Base-by-base conservation (phyloP, 345 rosid genomes). In the Crucihimalaya himalaica region DNA sequence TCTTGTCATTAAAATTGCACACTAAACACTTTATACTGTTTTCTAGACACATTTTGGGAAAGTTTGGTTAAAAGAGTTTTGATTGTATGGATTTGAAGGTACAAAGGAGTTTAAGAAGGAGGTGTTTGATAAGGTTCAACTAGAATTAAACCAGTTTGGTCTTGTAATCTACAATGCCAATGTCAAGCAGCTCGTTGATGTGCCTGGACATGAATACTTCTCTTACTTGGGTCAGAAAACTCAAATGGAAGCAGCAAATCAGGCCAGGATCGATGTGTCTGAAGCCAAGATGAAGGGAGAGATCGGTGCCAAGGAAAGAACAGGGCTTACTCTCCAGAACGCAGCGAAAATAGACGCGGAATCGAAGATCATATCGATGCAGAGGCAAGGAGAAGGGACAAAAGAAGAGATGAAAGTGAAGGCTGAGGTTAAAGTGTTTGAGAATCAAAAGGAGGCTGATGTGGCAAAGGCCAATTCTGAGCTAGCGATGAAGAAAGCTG, bases 221-320 rank as follows among this genome's bases (percentile, higher is more conserved):
- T 90, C 91, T 59, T 88, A 88, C 63, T 63, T 92, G 81, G 97
- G 98, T 11, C 91, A 88, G n/a, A 90, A 90, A 80, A 90, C 96
- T 0, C 98, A 88, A 73, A 87, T 82, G 93, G 96, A 92, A 71
- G 97, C 97, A 1, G 93, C 91, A 2, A 88, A 90, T 66, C 95
- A 90, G 29, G 93, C 95, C 0, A 88, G 37, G 68, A 70, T 92
- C 11, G 98, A 90, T 42, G 98, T 87, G 0, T 66, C 93, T 0
- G 96, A 90, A 83, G 96, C 95, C 4, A 79, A 47, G 79, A 90
- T 88, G 95, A 88, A 90, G 58, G 93, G 98, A 48, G 96, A 88
- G 86, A 78, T 90, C 0, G 97, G 97, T 10, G 45, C 86, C 0
- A 93, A 86, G 83, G 34, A 72, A 10, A 43, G 91, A 19, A 79